Evolutionary conservation across 108 stramenopile species (phyloP), one percentile per base, ranked within the genome.

Genomic region (Cyclotella atomus): DNA sequence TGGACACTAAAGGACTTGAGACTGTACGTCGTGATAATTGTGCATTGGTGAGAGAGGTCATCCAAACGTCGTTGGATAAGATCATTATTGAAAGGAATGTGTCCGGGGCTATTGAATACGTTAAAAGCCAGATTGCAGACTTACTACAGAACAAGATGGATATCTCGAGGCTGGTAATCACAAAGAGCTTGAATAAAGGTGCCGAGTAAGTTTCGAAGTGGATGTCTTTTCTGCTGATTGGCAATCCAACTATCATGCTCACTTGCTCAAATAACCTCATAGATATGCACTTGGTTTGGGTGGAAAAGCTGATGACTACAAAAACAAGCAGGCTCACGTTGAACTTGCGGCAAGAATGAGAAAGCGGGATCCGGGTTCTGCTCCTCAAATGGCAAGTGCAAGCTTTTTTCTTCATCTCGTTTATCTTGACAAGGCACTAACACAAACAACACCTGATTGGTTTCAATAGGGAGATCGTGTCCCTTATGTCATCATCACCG

Each of bases 21-120:
- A 99, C 97, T 17, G 99, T 99, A 34, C 95, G 99, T 41, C 97
- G 99, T 55, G 99, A 99, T 82, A 99, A 98, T 70, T 99, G 99
- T 81, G 88, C 93, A 7, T 87, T 99, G 68, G 99, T 98, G 25
- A 87, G 99, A 41, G 96, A 96, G 49, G 93, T 98, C 25, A 94
- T 99, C 53, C 97, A 97, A 73, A 97, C 95, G 5, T 97, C 96
- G n/a, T 76, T 99, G 70, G 79, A 97, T 68, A 99, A 97, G 82
- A 98, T 99, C 54, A 79, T 99, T 65, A 98, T 98, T 57, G 91
- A 97, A 24, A 83, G 92, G 59, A 84, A 97, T 64, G 97, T 98
- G 21, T 61, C 87, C 32, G 92, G 94, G 25, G 97, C 97, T 2
- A 97, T 97, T 43, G 67, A 75, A 29, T 98, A 97, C 70, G 96